Evolutionary conservation across 2,329 filamentous ascomycete species (phyloP), one percentile per base, ranked within the genome.

Genomic region (Penicillium sp.): DNA sequence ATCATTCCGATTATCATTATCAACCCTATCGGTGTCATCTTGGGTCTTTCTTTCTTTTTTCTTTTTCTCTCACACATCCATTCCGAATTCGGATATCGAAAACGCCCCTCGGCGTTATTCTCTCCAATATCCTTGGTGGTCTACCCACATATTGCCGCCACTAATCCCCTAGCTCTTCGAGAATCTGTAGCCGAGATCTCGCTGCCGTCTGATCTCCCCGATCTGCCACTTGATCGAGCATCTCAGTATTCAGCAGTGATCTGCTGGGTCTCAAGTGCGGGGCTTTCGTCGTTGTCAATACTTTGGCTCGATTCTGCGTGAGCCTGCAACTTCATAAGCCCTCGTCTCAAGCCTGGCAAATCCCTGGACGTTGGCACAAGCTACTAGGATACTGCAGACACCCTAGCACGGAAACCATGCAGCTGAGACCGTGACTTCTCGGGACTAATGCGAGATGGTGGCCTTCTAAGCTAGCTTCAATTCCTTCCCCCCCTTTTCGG

Each of bases 381-480:
- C 63, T 60, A 59, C 62, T 68, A 55, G 64, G 65, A 66, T 66
- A 63, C 61, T 63, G 65, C 68, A 69, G 66, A 60, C 59, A 65
- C 61, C 66, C 61, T 64, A 64, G 63, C 54, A 68, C 71, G 64
- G 60, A 65, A 60, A 65, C 64, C 56, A 66, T 67, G 64, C 63
- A 62, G 61, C 55, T 49, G 62, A 61, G 53, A 60, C 57, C 36
- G 49, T 65, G 61, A 68, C 59, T 62, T 59, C 59, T 55, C 66
- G 42, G 54, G 55, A 61, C 61, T 55, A 70, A 70, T 68, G 65
- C 65, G 62, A 64, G 52, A 69, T 71, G 66, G 47, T 66, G 60
- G 57, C 57, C 58, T 60, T 64, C 55, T 71, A 69, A 65, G 57
- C 45, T 33, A 42, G 36, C 62, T 62, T 53, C 49, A 50, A 49